Evolutionary conservation across 495 filamentous ascomycete species (phyloP).

Genomic region (Aspergillus ostianus): DNA sequence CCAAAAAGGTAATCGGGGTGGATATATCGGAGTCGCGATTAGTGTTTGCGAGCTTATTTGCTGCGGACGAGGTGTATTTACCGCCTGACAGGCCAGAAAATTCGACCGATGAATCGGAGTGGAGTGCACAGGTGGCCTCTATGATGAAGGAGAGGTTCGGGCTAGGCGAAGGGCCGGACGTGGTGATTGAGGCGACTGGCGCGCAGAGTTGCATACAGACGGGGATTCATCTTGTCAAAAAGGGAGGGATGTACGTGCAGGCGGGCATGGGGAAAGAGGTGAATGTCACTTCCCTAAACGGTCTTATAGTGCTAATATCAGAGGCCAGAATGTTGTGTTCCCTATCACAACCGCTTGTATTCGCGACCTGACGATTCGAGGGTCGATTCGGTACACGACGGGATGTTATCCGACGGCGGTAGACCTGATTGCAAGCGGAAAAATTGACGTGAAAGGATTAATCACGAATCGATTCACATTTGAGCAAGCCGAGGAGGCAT

Average conservation of each 20-base stretch:
- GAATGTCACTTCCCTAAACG: conserved; percentile 20
- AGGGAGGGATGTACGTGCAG: conserved; percentile 82
- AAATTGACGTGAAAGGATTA: conserved; percentile 69
- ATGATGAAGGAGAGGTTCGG: conserved; percentile 47
- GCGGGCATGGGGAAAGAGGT: conserved; percentile 79
- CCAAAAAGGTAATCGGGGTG: conserved; percentile 69
- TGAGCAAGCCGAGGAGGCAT: conserved; percentile 72
- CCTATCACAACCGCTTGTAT: conserved; percentile 81
- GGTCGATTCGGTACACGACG: conserved; percentile 75
- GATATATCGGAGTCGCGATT: conserved; percentile 72
- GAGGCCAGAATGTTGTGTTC: conserved; percentile 62
- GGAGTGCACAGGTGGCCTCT: conserved; percentile 58
- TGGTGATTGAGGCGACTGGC: conserved; percentile 83
- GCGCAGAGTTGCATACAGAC: conserved; percentile 75
- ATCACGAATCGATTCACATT: conserved; percentile 70
- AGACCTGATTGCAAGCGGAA: conserved; percentile 62
- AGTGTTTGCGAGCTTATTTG: conserved; percentile 65
- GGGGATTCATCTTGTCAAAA: conserved; percentile 63
- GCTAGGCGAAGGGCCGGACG: conserved; percentile 63
- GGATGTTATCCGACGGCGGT: conserved; percentile 79
- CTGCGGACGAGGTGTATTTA: conserved; percentile 64
- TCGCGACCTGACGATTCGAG: conserved; percentile 78
- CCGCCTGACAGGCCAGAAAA: conserved; percentile 34
- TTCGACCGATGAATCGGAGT: conserved; percentile 38
- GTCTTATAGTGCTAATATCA: background rate